Base-by-base conservation (phyloP, 176 grass and related monocot genomes). In the Poa pratensis region DNA sequence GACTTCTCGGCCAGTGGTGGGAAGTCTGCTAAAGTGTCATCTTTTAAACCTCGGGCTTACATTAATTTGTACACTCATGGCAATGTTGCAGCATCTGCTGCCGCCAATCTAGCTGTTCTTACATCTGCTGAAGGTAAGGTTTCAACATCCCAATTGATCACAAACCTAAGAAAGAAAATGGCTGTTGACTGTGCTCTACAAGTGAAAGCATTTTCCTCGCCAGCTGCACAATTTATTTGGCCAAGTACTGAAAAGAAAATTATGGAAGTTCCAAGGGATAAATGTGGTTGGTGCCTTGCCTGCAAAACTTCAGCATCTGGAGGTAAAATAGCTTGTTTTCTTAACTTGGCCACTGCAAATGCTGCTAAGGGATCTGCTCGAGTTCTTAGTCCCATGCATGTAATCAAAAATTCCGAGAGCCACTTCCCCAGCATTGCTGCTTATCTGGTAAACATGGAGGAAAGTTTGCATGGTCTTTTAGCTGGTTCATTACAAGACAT, bases 271-370 rank as follows among this genome's bases (percentile, higher is more conserved):
- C 96, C 96, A 65, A 94, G 94, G 89, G 96, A 99, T 88, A 88
- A 73, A 87, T 99, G 96, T 80, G 96, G 96, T 77, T 99, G 96
- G 96, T 99, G 96, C 79, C 78, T 96, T 92, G 84, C 91, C 23
- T 99, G 96, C 77, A 88, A 90, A 92, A 94, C 86, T 88, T 91
- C 89, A 71, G 86, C 90, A 23, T 83, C 20, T 82, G 82, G 87
- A 86, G 87, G 59, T 64, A 99, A 94, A 91, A 94, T 86, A 12
- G 92, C 91, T 32, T 99, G 97, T 81, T 94, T 96, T 67, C 82
- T 99, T 80, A 99, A 96, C 86, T 76, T 91, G 84, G 94, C 90
- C 73, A 91, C 94, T 23, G 65, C 79, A 58, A 99, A 92, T 94
- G 82, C 91, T 49, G 79, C 82, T 52, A 99, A 92, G 78, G 86